Conservation (phyloP, 306 rosid species). For the Luffa acutangula region DNA sequence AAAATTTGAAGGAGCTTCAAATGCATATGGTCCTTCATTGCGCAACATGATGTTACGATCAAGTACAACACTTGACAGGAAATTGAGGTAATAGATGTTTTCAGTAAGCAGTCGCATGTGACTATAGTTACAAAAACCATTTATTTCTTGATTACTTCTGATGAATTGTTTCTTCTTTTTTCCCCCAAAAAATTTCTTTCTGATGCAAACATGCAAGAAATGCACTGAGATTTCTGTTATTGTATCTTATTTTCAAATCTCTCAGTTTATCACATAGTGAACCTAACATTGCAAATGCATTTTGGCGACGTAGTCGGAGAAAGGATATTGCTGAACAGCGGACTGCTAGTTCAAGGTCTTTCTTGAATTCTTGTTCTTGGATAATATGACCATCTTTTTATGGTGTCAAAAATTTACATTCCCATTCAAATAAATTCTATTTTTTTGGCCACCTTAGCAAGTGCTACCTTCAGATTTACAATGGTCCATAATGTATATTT, state of each 20-base stretch:
- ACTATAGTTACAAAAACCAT: background rate
- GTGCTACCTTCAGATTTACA: background rate
- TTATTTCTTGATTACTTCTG: background rate
- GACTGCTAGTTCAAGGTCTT: constrained; percentile 98
- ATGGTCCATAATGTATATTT: background rate
- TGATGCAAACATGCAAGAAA: constrained; percentile 24
- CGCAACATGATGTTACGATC: constrained; percentile 75
- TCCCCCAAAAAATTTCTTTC: constrained; percentile 3
- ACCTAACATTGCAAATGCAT: constrained; percentile 92
- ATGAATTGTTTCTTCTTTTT: constrained; percentile 10
- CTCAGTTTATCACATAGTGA: constrained; percentile 95
- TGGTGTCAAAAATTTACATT: background rate
- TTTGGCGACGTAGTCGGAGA: constrained; percentile 97
- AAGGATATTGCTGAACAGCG: constrained; percentile 94
- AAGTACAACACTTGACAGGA: constrained; percentile 45
- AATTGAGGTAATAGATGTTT: constrained; percentile 45
- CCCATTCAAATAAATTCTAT: background rate
- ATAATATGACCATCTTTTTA: constrained; percentile 15
- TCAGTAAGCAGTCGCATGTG: background rate
- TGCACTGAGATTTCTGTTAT: constrained; percentile 29
- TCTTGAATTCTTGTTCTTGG: constrained; percentile 23
- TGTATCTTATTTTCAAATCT: constrained; percentile 38
- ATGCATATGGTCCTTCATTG: constrained; percentile 56
- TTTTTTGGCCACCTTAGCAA: background rate
- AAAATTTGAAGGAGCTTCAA: constrained; percentile 53